Percentiles rank a stretch among this genome's conserved stretches.
Conservation (phyloP, 495 filamentous ascomycete species). For the Elasticomyces elasticus region DNA sequence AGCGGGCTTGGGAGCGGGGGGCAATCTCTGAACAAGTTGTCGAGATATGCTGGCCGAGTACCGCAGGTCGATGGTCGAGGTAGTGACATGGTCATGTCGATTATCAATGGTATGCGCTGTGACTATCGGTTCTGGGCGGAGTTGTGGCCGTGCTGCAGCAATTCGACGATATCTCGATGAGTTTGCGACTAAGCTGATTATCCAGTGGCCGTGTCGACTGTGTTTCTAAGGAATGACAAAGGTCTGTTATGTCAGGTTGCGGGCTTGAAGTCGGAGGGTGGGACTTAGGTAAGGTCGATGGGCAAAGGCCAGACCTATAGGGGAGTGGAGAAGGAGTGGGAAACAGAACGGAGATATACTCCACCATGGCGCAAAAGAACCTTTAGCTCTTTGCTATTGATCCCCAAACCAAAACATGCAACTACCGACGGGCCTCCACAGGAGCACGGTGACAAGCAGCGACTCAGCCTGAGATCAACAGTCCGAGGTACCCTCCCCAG, state of each 20-base stretch:
- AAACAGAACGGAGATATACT: neutral
- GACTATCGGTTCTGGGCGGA: neutral
- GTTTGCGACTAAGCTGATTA: too few species aligned
- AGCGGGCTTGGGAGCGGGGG: neutral
- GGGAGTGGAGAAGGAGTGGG: neutral
- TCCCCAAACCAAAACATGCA: neutral
- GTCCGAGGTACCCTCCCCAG: neutral
- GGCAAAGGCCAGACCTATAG: neutral
- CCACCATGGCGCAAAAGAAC: neutral
- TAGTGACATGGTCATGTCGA: conserved; percentile 10
- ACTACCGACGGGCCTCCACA: neutral
- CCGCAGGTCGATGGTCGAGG: conserved; percentile 8
- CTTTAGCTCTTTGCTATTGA: neutral
- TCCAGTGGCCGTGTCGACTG: too few species aligned
- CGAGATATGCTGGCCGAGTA: conserved; percentile 13
- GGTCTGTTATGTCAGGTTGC: neutral
- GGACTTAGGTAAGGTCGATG: neutral
- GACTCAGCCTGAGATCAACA: neutral
- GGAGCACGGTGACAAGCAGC: neutral
- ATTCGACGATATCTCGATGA: neutral
- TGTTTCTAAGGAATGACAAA: neutral
- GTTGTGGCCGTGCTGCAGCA: neutral
- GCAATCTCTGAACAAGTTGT: conserved; percentile 13
- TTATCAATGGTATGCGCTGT: too few species aligned
- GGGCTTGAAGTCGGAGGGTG: neutral